A percentile compares a stretch with the other conserved stretches of the same genome.
Evolutionary conservation across 768 basidiomycete genomes (phyloP).

Genomic region (Kwoniella newhampshirensis): DNA sequence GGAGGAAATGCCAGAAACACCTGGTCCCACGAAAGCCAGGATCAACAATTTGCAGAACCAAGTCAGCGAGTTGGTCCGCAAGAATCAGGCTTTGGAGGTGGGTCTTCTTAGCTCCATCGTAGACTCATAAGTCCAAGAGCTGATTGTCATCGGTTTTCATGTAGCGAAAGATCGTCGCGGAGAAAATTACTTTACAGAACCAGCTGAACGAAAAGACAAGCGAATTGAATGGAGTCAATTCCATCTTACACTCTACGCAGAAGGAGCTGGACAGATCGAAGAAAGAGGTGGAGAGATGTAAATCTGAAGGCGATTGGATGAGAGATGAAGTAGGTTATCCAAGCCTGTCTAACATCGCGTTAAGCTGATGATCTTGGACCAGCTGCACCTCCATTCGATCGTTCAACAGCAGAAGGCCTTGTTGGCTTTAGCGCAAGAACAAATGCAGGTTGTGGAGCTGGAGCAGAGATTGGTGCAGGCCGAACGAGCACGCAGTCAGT

Average conservation of each 20-base stretch:
- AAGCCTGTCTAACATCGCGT: neutral
- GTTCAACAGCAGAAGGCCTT: slow-evolving; percentile 41
- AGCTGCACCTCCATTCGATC: slow-evolving; percentile 39
- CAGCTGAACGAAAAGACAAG: slow-evolving; percentile 1
- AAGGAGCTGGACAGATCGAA: slow-evolving; percentile 3
- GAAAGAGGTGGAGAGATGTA: slow-evolving; percentile 31
- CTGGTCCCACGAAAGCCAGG: slow-evolving; percentile 32
- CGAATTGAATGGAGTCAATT: slow-evolving; percentile 4
- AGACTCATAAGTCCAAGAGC: neutral
- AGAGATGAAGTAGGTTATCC: slow-evolving; percentile 38
- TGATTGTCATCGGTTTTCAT: neutral
- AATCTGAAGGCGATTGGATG: slow-evolving; percentile 35
- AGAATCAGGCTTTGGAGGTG: slow-evolving; percentile 29
- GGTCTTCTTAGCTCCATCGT: neutral
- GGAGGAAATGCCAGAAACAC: slow-evolving; percentile 30
- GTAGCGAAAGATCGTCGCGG: slow-evolving; percentile 16
- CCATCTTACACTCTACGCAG: neutral
- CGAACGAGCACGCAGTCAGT: slow-evolving; percentile 38
- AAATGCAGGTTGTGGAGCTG: slow-evolving; percentile 43
- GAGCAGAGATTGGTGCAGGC: slow-evolving; percentile 38
- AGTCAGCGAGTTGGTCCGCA: slow-evolving; percentile 37
- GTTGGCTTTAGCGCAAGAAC: slow-evolving; percentile 39
- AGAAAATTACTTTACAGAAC: slow-evolving; percentile 1
- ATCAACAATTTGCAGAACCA: slow-evolving; percentile 34
- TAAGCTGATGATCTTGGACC: slow-evolving; percentile 1